phyloP scores from a whole-genome alignment of 805 yeast species.

The Pichia manshurica region DNA sequence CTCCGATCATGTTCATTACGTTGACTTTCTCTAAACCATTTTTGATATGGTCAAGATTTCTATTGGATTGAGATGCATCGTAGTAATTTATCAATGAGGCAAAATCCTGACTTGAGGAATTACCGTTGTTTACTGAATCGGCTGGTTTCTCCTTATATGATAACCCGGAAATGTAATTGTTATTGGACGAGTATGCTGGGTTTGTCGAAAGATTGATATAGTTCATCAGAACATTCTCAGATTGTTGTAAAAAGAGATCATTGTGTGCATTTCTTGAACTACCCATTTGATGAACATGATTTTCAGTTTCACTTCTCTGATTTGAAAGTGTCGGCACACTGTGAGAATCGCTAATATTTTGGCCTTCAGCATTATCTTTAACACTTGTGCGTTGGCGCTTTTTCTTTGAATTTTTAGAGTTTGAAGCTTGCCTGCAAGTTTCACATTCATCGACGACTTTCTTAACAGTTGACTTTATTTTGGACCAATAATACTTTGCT shows the following conservation, averaged over 20 bases:
- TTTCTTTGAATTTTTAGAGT: not conserved
- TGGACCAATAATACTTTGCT: constrained; percentile 84
- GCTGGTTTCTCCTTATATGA: too few relatives aligned
- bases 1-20: not conserved
- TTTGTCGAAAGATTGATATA: not conserved
- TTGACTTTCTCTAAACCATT: too few relatives aligned
- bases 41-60: too few relatives aligned
- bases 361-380: not conserved
- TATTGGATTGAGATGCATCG: not conserved
- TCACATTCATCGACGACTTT: constrained; percentile 71
- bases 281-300: not conserved
- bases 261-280: not conserved
- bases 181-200: not conserved
- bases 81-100: constrained; percentile 10
- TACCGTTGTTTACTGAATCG: not conserved
- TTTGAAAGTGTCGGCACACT: constrained; percentile 4
- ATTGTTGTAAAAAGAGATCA: not conserved
- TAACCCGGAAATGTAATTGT: not conserved
- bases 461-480: constrained; percentile 82
- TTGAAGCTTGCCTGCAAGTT: constrained; percentile 51
- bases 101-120: constrained; percentile 4
- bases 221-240: not conserved
- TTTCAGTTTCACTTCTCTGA: not conserved
- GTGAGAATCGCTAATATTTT: not conserved
- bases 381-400: constrained; percentile 1